phyloP scores from a whole-genome alignment of 2,329 filamentous ascomycete species.

The Blumeriella jaapii region DNA sequence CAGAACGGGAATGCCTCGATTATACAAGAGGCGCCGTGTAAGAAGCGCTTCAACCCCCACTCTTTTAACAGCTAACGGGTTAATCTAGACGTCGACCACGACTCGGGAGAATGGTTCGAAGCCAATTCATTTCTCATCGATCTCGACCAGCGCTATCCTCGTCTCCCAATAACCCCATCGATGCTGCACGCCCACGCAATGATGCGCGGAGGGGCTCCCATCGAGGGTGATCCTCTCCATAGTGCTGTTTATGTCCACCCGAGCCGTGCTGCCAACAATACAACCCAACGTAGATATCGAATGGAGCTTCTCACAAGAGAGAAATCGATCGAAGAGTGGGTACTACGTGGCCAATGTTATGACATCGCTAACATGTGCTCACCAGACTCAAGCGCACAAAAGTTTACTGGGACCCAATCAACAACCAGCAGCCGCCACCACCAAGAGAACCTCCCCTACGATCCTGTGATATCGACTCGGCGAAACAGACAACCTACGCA shows the following conservation, averaged over 20 bases:
- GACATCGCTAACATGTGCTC: slow-evolving; percentile 1
- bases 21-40: too few species aligned
- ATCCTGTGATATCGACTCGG: too few species aligned
- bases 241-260: slow-evolving; percentile 9
- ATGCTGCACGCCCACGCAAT: slow-evolving; percentile 15
- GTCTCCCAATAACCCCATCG: slow-evolving; percentile 14
- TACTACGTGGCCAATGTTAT: neutral
- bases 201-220: slow-evolving; percentile 11
- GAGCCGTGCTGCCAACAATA: slow-evolving; percentile 3
- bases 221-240: slow-evolving; percentile 12
- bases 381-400: slow-evolving; percentile 7
- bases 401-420: slow-evolving; percentile 16
- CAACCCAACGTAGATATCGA: neutral
- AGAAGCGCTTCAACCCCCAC: too few species aligned
- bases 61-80: neutral
- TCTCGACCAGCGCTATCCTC: slow-evolving; percentile 3
- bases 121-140: neutral
- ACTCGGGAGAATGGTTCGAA: neutral
- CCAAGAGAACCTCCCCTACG: neutral
- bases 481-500: slow-evolving; percentile 5
- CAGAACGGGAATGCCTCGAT: too few species aligned
- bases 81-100: neutral
- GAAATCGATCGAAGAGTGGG: slow-evolving; percentile 1
- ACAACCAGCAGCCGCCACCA: neutral
- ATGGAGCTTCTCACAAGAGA: slow-evolving; percentile 1